Percentiles rank a stretch among this genome's conserved stretches.
Conservation (phyloP, 75 land plant species). For the Isoetes taiwanensis region DNA sequence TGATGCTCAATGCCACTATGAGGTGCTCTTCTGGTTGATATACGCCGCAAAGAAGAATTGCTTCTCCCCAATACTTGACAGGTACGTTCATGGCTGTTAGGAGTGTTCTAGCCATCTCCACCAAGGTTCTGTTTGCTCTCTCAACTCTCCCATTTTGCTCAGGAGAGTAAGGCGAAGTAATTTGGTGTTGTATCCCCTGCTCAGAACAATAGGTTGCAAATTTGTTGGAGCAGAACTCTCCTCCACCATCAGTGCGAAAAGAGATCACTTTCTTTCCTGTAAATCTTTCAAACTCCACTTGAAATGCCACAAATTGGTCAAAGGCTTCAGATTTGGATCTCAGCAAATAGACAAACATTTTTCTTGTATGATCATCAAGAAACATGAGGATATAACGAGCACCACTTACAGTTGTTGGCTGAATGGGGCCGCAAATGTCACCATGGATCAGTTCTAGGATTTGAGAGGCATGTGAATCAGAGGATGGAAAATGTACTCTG, state of each 20-base stretch:
- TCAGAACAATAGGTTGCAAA: conserved; percentile 8
- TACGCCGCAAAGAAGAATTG: no score
- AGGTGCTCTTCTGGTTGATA: no score
- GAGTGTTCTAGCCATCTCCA: conserved; percentile 22
- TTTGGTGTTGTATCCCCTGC: conserved; percentile 5
- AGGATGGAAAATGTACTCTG: no score
- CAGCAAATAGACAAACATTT: conserved; percentile 19
- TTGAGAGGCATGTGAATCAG: no score
- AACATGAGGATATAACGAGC: conserved; percentile 8
- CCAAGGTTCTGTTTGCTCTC: conserved; percentile 8
- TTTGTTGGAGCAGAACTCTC: conserved; percentile 17
- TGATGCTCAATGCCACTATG: no score
- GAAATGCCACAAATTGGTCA: conserved; percentile 12
- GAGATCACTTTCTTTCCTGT: conserved; percentile 10
- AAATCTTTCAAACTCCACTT: conserved; percentile 13
- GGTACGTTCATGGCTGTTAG: no score
- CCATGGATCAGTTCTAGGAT: conserved; percentile 11
- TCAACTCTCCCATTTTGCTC: conserved; percentile 23
- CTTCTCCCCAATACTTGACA: no score
- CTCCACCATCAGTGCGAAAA: conserved; percentile 16
- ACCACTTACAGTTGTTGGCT: neutral
- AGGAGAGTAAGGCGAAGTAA: conserved; percentile 7
- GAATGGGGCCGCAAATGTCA: conserved; percentile 13
- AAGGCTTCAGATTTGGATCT: conserved; percentile 13
- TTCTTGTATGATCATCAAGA: conserved; percentile 13